These are phyloP conservation scores for Trichodelitschia bisporula DNA, from an alignment of 495 filamentous ascomycete genomes.

Conservation along the genomic window DNA sequence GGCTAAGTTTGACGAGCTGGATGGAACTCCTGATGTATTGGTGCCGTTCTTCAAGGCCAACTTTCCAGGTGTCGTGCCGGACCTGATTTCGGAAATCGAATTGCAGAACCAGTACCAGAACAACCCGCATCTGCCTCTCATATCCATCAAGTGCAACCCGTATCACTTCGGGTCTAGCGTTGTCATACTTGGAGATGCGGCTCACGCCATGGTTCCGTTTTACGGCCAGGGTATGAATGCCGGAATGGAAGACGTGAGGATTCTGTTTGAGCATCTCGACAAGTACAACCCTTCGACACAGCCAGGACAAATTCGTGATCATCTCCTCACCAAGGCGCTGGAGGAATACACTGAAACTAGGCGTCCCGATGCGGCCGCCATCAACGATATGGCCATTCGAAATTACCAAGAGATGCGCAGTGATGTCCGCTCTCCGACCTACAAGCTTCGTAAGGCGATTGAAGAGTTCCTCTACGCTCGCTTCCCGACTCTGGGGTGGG, in stretches of 20 bases:
- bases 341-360: conserved; percentile 48
- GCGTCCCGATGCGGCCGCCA: conserved; percentile 54
- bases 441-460: conserved; percentile 54
- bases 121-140: conserved; percentile 78
- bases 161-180: conserved; percentile 57
- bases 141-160: conserved; percentile 75
- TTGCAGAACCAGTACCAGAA: conserved; percentile 43
- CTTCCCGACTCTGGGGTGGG: conserved; percentile 54
- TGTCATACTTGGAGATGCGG: conserved; percentile 80
- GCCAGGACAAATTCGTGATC: conserved; percentile 13
- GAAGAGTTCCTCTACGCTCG: conserved; percentile 68
- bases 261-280: conserved; percentile 42
- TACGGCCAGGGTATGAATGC: conserved; percentile 22
- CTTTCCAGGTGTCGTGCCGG: conserved; percentile 66
- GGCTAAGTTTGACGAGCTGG: conserved; percentile 29
- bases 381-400: conserved; percentile 74
- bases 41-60: conserved; percentile 48
- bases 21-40: conserved; percentile 27
- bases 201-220: conserved; percentile 83
- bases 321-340: conserved; percentile 33
- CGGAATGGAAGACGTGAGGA: conserved; percentile 18
- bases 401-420: conserved; percentile 90
- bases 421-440: conserved; percentile 48
- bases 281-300: conserved; percentile 8
- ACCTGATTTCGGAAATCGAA: conserved; percentile 44